Base-by-base conservation (phyloP, 164 flowering plant species). In the Berberis vulgaris region DNA sequence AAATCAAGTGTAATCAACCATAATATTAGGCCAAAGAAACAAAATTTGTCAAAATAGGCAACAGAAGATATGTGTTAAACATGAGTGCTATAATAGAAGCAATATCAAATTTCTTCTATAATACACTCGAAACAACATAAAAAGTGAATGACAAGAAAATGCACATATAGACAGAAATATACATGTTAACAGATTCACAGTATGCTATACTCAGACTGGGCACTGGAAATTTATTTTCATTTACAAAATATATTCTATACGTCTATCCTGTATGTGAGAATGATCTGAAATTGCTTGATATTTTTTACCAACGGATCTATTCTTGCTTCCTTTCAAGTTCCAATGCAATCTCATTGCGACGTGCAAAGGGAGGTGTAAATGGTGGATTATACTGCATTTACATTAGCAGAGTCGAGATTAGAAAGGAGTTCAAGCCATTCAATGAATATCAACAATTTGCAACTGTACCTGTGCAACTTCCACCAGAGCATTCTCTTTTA, bases 341-440 rank as follows among this genome's bases (percentile, higher is more conserved):
- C 66, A 92, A 73, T 0, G 87, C 78, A 58, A 92, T 74, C 83
- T 92, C 96, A 74, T 92, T 92, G 2, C 98, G 93, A 38, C 96
- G 98, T 39, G 77, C 77, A 67, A 92, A 87, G 55, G 98, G 96
- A 43, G 86, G 91, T 2, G 96, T 83, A 74, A 92, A 89, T 55
- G 95, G 98, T 2, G 98, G 98, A 79, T 92, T 92, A 71, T 86
- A 92, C 98, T 89, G 98, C 81, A 82, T 68, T 7, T 52, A 72
- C 41, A 56, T 52, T 10, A n/a, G 3, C 45, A 57, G 3, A 55
- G 58, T 52, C 60, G 46, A 26, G 7, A 64, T 8, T 4, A 52
- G 44, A 55, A 10, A 43, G 50, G 43, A 58, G 38, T 41, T 44
- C 47, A 7, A 26, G 13, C 49, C 43, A 26, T 26, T 26, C 26